Conservation (phyloP, 805 yeast genomes). For the Candida tibetensis region DNA sequence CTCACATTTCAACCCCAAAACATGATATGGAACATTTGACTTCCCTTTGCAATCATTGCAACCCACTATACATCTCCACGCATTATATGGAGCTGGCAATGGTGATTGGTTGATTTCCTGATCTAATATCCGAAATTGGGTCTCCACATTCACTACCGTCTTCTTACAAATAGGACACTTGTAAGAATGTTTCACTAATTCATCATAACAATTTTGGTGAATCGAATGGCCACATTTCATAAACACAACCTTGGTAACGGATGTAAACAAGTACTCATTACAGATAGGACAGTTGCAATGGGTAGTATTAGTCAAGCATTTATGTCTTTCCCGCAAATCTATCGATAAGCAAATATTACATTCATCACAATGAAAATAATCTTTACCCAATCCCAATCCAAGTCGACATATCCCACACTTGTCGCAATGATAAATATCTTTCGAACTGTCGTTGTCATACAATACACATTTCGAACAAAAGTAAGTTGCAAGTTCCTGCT, state of each 20-base stretch:
- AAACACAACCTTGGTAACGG: conserved; percentile 78
- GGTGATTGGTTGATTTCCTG: conserved; percentile 74
- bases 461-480: conserved; percentile 76
- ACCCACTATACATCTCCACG: conserved; percentile 71
- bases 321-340: conserved; percentile 71
- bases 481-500: conserved; percentile 64
- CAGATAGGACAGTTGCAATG: conserved; percentile 93
- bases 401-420: conserved; percentile 91
- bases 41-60: conserved; percentile 90
- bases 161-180: conserved; percentile 90
- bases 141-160: conserved; percentile 82
- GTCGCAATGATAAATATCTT: conserved; percentile 87
- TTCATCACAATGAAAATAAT: conserved; percentile 85
- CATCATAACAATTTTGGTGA: conserved; percentile 80
- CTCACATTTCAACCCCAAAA: conserved; percentile 82
- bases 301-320: conserved; percentile 82
- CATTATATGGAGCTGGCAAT: conserved; percentile 74
- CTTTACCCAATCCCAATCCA: conserved; percentile 84
- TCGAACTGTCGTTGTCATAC: conserved; percentile 75
- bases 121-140: conserved; percentile 83
- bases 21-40: conserved; percentile 72
- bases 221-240: conserved; percentile 95
- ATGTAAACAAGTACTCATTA: conserved; percentile 84
- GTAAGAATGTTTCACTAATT: conserved; percentile 76
- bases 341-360: conserved; percentile 88